Evolutionary conservation across 2,329 filamentous ascomycete species (phyloP), one percentile per base, ranked within the genome.

Genomic region (Blastomyces percursus): DNA sequence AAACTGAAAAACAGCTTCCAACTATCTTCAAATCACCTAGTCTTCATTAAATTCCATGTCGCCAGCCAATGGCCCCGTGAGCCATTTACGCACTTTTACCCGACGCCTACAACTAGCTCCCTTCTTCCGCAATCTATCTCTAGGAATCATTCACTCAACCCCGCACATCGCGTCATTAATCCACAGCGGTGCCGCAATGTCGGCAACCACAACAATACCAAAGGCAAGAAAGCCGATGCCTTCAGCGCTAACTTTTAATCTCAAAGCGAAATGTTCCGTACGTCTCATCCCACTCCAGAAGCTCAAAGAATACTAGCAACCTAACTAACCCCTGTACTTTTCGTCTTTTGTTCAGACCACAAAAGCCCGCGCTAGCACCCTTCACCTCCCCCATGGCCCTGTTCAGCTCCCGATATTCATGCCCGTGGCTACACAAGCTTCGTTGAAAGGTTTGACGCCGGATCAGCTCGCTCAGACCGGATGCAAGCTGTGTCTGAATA

Each of bases 351-450:
- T 59, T 40, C 66, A 54, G 93, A 95, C 91, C 58, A 97, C 93
- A 12, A 91, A 93, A 81, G 94, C 94, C 32, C 89, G 94, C 68
- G 94, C 94, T 59, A 94, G 94, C 61, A 86, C 85, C 64, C 82
- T 99, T 61, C 88, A 87, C 57, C 86, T 99, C 32, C 93, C 94
- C 59, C 95, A 99, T 84, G 94, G 94, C 63, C 82, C 88, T 1
- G 92, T 99, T 32, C 85, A 89, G 69, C 84, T 97, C 38, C 94
- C 95, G 8, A 86, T 97, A 63, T 99, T 99, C 76, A 99, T 99
- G 94, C 94, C 94, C 19, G 94, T 99, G 52, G 94, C 94, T 38
- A 99, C 94, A 0, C 94, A 99, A 76, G 94, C 90, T 0, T 96
- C 93, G 0, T 81, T 99, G 48, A 99, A 99, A 74, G 94, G 94